Base-by-base conservation (phyloP, 75 land plant species). In the Selaginella tamariscina region DNA sequence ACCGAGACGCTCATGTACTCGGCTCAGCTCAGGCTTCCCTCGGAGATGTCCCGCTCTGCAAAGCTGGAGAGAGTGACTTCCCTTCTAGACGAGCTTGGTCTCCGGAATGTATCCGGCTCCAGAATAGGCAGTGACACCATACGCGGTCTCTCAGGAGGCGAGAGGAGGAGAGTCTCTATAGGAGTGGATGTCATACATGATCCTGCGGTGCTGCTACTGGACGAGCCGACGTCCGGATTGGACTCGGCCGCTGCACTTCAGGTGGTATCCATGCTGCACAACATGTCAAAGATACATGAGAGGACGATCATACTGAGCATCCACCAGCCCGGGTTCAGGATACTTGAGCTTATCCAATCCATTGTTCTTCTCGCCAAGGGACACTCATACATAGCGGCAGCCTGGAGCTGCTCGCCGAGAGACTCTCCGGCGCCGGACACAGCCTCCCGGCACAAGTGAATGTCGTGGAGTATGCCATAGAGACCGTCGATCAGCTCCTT, bases 141-240 rank as follows among this genome's bases (percentile, higher is more conserved):
- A 5, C 49, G 49, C 15, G 49, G 49, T 5, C 11, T 39, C 49
- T 39, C 24, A 56, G 76, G 18, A 0, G 77, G 23, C 67, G 67
- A 24, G 65, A 72, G 0, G 59, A 78, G 98, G 9, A 77, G 96
- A 8, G 91, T 89, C 0, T 94, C 98, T 0, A 94, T 94, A 27
- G 96, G 96, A 0, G 85, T 89, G n/a, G 62, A 59, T 9, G 62
- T 26, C 8, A 59, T 59, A 5, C 62, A 59, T n/a, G 62, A 59
- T n/a, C 23, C 62, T 8, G 62, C 62, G n/a, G 26, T 59, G 8
- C 26, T 59, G 62, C 62, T 59, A 2, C 62, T 59, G 62, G 62
- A 59, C 26, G 62, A 59, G 62, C 62, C 62, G 8, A 59, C 62
- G 2, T 59, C 62, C 23, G 62, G 62, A 8, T 26, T 59, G 62